These are phyloP conservation scores for Capsella rubella DNA, from an alignment of 441 rosid species.

Conservation along the genomic window DNA sequence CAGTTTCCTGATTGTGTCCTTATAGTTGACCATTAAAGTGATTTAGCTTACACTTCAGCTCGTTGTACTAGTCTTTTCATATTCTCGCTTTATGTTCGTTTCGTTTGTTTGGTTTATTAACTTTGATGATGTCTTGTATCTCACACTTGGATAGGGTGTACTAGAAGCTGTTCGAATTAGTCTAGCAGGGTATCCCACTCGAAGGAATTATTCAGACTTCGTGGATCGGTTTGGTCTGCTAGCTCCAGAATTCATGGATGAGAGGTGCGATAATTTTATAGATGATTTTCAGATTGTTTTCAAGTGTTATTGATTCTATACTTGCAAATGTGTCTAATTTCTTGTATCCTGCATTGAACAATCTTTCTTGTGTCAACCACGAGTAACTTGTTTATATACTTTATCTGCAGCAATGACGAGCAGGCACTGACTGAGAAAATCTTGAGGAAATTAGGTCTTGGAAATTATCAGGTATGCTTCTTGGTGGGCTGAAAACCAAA, in stretches of 20 bases:
- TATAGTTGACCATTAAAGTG: conserved; percentile 21
- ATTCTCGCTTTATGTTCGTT: neutral
- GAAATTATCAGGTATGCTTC: conserved; percentile 82
- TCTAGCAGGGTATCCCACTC: conserved; percentile 98
- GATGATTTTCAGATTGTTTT: conserved; percentile 1
- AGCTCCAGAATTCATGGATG: conserved; percentile 75
- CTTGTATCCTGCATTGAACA: conserved; percentile 30
- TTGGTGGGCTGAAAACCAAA: conserved; percentile 23
- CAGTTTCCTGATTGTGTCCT: conserved; percentile 12
- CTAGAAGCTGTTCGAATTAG: conserved; percentile 99
- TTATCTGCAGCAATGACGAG: conserved; percentile 78
- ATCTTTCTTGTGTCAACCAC: conserved; percentile 19
- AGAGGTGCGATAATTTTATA: conserved; percentile 58
- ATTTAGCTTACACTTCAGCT: conserved; percentile 27
- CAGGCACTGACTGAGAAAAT: conserved; percentile 79
- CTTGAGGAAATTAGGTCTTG: conserved; percentile 72
- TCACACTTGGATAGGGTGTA: conserved; percentile 75
- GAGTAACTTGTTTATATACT: conserved; percentile 13
- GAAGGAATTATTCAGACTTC: conserved; percentile 88
- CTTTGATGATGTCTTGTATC: conserved; percentile 33
- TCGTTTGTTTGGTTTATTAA: conserved; percentile 22
- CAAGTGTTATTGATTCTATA: conserved; percentile 21
- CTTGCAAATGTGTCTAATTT: conserved; percentile 15
- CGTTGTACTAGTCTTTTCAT: conserved; percentile 30
- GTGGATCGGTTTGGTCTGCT: conserved; percentile 96